A percentile compares a stretch with the other conserved stretches of the same genome.
Evolutionary conservation across 2,329 filamentous ascomycete genomes (phyloP).

Genomic region (Exophiala calicioides): DNA sequence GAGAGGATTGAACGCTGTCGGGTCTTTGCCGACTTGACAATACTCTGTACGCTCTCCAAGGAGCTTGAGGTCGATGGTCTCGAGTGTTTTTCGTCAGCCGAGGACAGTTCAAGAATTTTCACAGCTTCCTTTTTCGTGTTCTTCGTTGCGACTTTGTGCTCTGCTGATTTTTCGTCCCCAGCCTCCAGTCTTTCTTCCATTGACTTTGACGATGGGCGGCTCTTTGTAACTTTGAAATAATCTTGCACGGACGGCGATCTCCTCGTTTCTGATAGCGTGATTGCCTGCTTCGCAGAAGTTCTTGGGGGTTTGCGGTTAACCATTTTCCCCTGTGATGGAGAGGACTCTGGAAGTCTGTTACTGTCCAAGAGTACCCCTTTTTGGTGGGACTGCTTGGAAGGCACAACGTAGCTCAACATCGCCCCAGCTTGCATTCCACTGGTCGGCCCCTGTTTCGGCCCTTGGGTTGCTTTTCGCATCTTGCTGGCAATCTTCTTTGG

Average conservation of each 20-base stretch:
- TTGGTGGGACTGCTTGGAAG: conserved; percentile 7
- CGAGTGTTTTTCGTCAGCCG: conserved; percentile 9
- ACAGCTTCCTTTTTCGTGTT: neutral
- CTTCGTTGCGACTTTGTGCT: too few species aligned
- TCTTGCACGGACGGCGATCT: conserved; percentile 13
- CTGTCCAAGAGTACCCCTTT: neutral
- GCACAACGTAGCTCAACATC: conserved; percentile 14
- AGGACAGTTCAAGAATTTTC: neutral
- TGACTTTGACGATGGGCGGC: neutral
- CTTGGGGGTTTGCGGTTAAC: neutral
- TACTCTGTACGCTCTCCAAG: neutral
- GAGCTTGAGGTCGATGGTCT: conserved; percentile 17
- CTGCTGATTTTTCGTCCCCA: too few species aligned
- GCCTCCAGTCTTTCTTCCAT: too few species aligned
- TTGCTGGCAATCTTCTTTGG: conserved; percentile 31
- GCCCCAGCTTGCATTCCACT: conserved; percentile 19
- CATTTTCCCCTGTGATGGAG: neutral
- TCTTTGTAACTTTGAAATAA: conserved; percentile 22
- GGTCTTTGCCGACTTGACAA: conserved; percentile 1
- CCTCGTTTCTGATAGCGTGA: neutral
- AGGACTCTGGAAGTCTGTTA: neutral
- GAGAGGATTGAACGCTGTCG: too few species aligned
- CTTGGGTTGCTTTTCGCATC: conserved; percentile 22
- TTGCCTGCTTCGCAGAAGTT: conserved; percentile 9
- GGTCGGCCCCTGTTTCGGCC: neutral